Evolutionary conservation across 345 rosid genomes (phyloP).

Genomic region (Eucalyptus marginata): DNA sequence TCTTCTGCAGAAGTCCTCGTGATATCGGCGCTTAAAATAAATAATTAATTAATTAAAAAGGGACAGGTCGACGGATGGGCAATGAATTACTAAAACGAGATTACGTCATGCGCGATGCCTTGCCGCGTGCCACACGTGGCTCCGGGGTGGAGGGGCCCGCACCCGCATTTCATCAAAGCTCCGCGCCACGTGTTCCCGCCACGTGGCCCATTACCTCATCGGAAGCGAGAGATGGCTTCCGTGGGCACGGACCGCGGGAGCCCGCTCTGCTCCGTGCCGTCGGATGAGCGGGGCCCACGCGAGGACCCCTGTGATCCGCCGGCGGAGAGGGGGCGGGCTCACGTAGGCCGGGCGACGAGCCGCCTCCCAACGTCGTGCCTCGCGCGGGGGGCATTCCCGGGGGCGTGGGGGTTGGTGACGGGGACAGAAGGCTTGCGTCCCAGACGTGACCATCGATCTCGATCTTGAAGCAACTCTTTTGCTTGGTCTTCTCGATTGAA

Average conservation of each 20-base stretch:
- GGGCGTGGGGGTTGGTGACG: neutral
- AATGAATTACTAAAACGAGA: neutral
- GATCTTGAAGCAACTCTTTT: neutral
- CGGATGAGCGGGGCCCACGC: neutral
- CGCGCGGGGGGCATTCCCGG: neutral
- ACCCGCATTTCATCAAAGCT: neutral
- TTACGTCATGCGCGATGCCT: neutral
- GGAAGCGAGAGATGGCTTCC: neutral
- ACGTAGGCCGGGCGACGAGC: neutral
- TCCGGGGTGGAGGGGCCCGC: neutral
- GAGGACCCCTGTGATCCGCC: neutral
- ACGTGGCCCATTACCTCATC: neutral
- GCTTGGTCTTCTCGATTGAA: neutral
- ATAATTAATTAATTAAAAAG: neutral
- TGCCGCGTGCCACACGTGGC: neutral
- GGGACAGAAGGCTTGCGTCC: neutral
- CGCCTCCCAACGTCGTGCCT: neutral
- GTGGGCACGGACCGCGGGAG: neutral
- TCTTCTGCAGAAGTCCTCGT: neutral
- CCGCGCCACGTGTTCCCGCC: neutral
- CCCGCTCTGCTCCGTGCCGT: neutral
- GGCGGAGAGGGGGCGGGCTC: neutral
- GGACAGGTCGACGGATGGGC: neutral
- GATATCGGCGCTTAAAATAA: neutral
- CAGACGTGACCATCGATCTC: neutral